Conservation (phyloP, 495 filamentous ascomycete species). For the Pyrenula massariospora region DNA sequence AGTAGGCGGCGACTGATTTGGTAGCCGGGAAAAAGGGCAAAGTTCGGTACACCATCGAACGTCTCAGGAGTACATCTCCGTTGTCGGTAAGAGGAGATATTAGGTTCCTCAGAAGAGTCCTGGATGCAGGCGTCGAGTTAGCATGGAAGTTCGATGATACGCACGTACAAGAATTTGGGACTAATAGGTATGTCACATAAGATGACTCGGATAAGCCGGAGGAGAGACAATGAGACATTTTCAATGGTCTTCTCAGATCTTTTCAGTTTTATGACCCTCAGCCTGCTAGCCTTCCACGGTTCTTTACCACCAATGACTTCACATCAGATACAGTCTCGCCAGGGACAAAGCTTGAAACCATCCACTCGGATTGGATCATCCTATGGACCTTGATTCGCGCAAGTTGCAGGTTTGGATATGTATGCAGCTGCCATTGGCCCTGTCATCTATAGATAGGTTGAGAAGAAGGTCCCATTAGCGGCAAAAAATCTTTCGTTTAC, state of each 20-base stretch:
- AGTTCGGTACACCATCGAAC: too few relatives aligned
- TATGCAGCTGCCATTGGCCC: slow-evolving; percentile 37
- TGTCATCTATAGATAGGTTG: neutral
- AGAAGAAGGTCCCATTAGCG: slow-evolving; percentile 26
- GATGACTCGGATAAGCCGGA: too few relatives aligned
- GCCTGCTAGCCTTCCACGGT: slow-evolving; percentile 19
- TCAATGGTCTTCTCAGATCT: slow-evolving; percentile 40
- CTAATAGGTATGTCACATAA: too few relatives aligned
- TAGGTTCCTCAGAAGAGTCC: too few relatives aligned
- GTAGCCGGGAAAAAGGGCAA: neutral
- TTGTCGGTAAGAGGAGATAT: too few relatives aligned
- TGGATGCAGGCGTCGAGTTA: too few relatives aligned
- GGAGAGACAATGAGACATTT: too few relatives aligned
- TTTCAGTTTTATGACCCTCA: slow-evolving; percentile 39
- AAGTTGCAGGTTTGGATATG: slow-evolving; percentile 8
- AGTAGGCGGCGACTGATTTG: neutral
- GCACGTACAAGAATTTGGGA: too few relatives aligned
- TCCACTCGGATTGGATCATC: too few relatives aligned
- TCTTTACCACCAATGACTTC: slow-evolving; percentile 1
- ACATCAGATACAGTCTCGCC: slow-evolving; percentile 1
- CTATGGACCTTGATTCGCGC: neutral
- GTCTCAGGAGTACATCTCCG: too few relatives aligned
- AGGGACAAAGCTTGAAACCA: slow-evolving; percentile 2
- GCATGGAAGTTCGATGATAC: too few relatives aligned
- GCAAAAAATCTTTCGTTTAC: slow-evolving; percentile 17